Evolutionary conservation across 129 eudicot species (phyloP), one percentile per base, ranked within the genome.

Genomic region (Artemisia annua): DNA sequence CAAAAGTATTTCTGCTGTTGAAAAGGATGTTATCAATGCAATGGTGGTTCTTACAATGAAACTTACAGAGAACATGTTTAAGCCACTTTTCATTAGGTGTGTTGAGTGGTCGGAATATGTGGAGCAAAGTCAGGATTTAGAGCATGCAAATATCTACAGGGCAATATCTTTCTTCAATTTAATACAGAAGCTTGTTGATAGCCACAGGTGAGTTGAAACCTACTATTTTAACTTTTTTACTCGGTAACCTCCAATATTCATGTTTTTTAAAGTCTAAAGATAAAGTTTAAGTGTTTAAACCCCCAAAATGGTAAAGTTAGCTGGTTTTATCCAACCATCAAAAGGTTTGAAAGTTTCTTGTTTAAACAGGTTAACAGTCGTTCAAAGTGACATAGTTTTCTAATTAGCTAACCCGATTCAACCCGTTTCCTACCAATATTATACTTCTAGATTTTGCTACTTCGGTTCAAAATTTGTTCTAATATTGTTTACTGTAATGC

Each of bases 41-140:
- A 72, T 86, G 79, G 87, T 90, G 68, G 66, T 43, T 62, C 86
- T 94, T 51, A 83, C 91, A 4, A 77, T 83, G 84, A 94, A 90
- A 73, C 92, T 94, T 66, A 94, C 98, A 0, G 98, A 94, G 73
- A 82, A 87, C 75, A 94, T 90, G 97, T 94, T 94, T 80, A 88
- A 83, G 85, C 97, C 98, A 77, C 96, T 94, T 56, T 88, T 94
- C 69, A 80, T 90, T 28, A 86, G 85, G 90, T 82, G 93, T 79
- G 82, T 94, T 67, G 98, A 94, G 59, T 94, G 98, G 98, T 89
- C 89, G 20, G 91, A 85, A 12, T 66, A 76, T 51, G 49, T 75
- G 30, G 90, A 76, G 48, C 84, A 73, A 76, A 77, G 66, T 82
- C 86, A 81, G 50, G 76, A 57, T 43, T 24, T 68, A 13, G 89